Evolutionary conservation across 768 basidiomycete species (phyloP), one percentile per base, ranked within the genome.

Genomic region (Leccinum imitatum): DNA sequence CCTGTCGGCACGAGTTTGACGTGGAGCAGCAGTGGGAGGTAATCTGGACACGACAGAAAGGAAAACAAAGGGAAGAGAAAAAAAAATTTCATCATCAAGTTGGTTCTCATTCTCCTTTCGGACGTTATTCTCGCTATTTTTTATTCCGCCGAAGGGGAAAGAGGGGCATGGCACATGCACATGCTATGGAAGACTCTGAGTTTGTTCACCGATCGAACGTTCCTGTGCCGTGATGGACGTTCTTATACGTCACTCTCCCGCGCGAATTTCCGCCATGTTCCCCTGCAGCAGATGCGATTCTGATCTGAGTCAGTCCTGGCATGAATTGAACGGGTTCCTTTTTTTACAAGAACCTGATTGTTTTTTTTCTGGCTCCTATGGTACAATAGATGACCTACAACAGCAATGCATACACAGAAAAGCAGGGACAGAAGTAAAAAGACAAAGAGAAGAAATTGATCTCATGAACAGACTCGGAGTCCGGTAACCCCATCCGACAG

Each of bases 211-310:
- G 15, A 11, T 10, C 11, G 31, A 27, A 8, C 57, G 63, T n/a
- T 33, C 56, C 56, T 58, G 33, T 37, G 19, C 17, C 30, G 47
- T 48, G 44, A 59, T 33, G 56, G 30, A 39, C 44, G 2, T 50
- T 31, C 44, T 46, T 53, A 19, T 57, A 57, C 56, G 56, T 57
- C 56, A 56, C 31, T 21, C 27, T 7, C 46, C 47, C 47, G 47
- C 47, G 54, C 15, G 23, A 31, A 56, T 55, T 23, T 35, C 56
- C 52, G 56, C 2, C 6, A 35, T 21, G 14, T 23, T 25, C 47
- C 47, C 47, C 44, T 23, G 47, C 14, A 48, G 6, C 5, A 23
- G 47, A 48, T 48, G 47, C 3, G 17, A 17, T 23, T 25, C 15
- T 17, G 15, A 25, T 25, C 17, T 15, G 23, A 27, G 15, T 17